Percentiles rank a stretch among this genome's conserved stretches.
These are phyloP conservation scores for Herpetomonas samuelpessoai DNA, from an alignment of 208 protist species.

Conservation along the genomic window DNA sequence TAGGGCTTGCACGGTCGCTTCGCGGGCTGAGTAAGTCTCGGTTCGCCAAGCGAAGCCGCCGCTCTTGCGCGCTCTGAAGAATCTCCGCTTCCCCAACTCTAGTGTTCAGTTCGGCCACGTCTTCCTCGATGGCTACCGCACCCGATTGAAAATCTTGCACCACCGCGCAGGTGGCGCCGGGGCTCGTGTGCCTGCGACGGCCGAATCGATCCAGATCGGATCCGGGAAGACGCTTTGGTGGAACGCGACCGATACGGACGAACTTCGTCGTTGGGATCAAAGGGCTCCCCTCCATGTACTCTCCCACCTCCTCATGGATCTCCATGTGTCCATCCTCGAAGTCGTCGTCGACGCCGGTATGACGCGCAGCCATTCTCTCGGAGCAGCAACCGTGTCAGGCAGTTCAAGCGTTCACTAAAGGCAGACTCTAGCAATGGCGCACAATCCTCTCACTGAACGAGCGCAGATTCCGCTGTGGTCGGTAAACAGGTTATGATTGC, in stretches of 20 bases:
- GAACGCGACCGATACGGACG: conserved; percentile 14
- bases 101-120: neutral
- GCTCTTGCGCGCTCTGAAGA: too few species aligned
- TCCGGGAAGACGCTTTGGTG: conserved; percentile 15
- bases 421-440: too few species aligned
- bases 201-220: neutral
- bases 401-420: too few species aligned
- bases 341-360: conserved; percentile 9
- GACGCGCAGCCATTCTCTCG: neutral
- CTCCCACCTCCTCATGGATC: conserved; percentile 32
- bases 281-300: conserved; percentile 20
- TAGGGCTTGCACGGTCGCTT: too few species aligned
- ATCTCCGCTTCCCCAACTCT: too few species aligned
- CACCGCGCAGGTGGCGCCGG: neutral
- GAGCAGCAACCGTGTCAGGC: too few species aligned
- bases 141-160: neutral
- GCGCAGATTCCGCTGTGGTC: too few species aligned
- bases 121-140: neutral
- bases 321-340: conserved; percentile 8
- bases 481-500: too few species aligned
- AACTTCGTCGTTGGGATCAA: conserved; percentile 5
- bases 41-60: too few species aligned
- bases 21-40: too few species aligned
- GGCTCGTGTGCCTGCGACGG: neutral
- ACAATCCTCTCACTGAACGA: too few species aligned